Conservation (phyloP, 1,284 basidiomycete species). For the Porogramme epimiltina region DNA sequence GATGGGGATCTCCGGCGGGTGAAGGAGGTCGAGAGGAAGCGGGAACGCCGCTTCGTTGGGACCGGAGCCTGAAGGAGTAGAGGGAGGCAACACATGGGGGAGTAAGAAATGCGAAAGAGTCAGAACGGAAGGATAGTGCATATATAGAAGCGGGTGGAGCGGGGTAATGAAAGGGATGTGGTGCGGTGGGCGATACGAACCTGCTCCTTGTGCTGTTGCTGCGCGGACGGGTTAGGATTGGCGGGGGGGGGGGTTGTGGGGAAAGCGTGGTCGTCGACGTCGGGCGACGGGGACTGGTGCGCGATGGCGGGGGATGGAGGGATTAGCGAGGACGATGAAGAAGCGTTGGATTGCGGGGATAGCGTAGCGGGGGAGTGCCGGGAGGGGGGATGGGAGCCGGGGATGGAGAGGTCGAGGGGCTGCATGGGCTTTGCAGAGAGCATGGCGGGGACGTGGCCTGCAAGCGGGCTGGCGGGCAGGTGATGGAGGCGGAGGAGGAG, state of each 20-base stretch:
- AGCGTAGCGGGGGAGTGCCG: constrained; percentile 13
- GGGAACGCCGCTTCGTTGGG: constrained; percentile 29
- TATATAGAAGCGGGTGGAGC: constrained; percentile 8
- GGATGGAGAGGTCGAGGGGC: constrained; percentile 31
- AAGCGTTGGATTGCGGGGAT: constrained; percentile 12
- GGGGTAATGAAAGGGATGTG: constrained; percentile 5
- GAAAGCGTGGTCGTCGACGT: constrained; percentile 12
- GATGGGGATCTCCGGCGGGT: constrained; percentile 28
- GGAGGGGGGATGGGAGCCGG: constrained; percentile 20
- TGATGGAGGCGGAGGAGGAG: constrained; percentile 10
- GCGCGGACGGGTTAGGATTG: constrained; percentile 1
- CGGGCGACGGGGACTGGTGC: constrained; percentile 17
- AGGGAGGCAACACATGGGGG: not conserved
- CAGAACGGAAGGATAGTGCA: constrained; percentile 4
- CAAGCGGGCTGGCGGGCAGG: not conserved
- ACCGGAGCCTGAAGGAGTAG: constrained; percentile 23
- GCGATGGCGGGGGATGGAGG: constrained; percentile 23
- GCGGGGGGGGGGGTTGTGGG: constrained; percentile 7
- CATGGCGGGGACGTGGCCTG: constrained; percentile 34
- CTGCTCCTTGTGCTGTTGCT: constrained; percentile 28
- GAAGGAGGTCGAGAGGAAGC: constrained; percentile 31
- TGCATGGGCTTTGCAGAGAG: constrained; percentile 46
- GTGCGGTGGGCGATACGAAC: constrained; percentile 23
- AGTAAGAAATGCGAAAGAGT: constrained; percentile 3
- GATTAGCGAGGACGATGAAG: constrained; percentile 12